Base-by-base conservation (phyloP, 208 protist species). In the Trypanosoma conorhini region DNA sequence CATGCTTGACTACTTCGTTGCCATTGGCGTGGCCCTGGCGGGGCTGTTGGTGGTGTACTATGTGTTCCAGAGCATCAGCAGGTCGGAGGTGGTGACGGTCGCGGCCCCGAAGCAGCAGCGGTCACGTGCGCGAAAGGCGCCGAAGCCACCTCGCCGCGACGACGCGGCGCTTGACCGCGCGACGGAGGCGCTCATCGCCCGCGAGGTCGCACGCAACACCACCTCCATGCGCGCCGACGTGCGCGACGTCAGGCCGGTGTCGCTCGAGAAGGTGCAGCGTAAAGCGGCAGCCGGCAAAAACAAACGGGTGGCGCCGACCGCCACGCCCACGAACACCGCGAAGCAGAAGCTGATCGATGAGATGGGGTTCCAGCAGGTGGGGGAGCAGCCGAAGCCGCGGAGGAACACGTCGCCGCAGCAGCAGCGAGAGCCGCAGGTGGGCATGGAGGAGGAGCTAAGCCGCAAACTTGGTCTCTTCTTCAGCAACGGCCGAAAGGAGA, bases 381-480 rank as follows among this genome's bases (percentile, higher is more conserved):
- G 70, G 33, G 72, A 70, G 24, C 63, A 61, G 33, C 70, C 68
- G 57, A 72, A 75, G 44, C 44, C 26, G 31, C 60, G 44, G 22
- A 75, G 70, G 50, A 42, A n/a, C 17, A 31, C 56, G 21, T 17
- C 62, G n/a, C 28, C 26, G n/a, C 70, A 58, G 42, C 59, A 80
- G 9, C 28, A 59, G 10, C 42, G 42, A 46, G 26, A 58, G 4
- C 48, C 57, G n/a, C 71, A 55, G 50, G 38, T 67, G 28, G 59
- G 1, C 31, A 5, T 44, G 42, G 67, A 81, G 33, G 83, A 92
- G 42, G 89, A 88, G 46, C 72, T 94, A 72, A 85, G 91, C 21
- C 81, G 81, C 63, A 90, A 90, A 79, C 72, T 94, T n/a, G 81
- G 70, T 57, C 55, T 72, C 24, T 94, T 94, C 61, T 94, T 92